Evolutionary conservation across 1,284 basidiomycete genomes (phyloP).

Genomic region (Chondrostereum purpureum): DNA sequence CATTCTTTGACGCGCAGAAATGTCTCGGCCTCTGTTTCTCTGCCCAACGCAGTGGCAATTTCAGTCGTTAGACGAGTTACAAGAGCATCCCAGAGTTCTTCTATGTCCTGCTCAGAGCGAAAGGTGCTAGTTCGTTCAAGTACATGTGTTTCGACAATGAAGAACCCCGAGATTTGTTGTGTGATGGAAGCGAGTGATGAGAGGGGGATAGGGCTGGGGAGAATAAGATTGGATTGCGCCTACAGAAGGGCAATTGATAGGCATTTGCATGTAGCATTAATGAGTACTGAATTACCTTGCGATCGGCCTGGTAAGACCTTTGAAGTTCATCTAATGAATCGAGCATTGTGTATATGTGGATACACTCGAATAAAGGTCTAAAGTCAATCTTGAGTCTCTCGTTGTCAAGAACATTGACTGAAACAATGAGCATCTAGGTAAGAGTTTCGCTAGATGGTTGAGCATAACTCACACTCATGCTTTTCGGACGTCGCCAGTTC

Average conservation of each 20-base stretch:
- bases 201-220: slow-evolving; percentile 65
- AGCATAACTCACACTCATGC: slow-evolving; percentile 71
- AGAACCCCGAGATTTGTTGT: slow-evolving; percentile 97
- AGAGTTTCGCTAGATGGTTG: slow-evolving; percentile 8
- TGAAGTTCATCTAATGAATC: slow-evolving; percentile 88
- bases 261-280: slow-evolving; percentile 8
- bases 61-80: slow-evolving; percentile 73
- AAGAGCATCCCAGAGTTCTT: slow-evolving; percentile 94
- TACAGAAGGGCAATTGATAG: slow-evolving; percentile 24
- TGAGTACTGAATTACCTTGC: slow-evolving; percentile 58
- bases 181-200: slow-evolving; percentile 59
- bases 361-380: slow-evolving; percentile 92
- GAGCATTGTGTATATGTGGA: slow-evolving; percentile 93
- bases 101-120: slow-evolving; percentile 84
- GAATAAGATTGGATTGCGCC: slow-evolving; percentile 95
- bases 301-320: slow-evolving; percentile 90
- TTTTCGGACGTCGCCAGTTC: slow-evolving; percentile 93
- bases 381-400: slow-evolving; percentile 88
- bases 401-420: slow-evolving; percentile 90
- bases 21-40: slow-evolving; percentile 76
- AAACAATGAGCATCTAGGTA: no score
- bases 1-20: slow-evolving; percentile 84
- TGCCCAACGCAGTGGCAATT: slow-evolving; percentile 69
- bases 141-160: slow-evolving; percentile 94
- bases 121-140: slow-evolving; percentile 83